Percentiles rank a stretch among this genome's conserved stretches.
phyloP scores from a whole-genome alignment of 306 rosid genomes.

The Lotus japonicus region DNA sequence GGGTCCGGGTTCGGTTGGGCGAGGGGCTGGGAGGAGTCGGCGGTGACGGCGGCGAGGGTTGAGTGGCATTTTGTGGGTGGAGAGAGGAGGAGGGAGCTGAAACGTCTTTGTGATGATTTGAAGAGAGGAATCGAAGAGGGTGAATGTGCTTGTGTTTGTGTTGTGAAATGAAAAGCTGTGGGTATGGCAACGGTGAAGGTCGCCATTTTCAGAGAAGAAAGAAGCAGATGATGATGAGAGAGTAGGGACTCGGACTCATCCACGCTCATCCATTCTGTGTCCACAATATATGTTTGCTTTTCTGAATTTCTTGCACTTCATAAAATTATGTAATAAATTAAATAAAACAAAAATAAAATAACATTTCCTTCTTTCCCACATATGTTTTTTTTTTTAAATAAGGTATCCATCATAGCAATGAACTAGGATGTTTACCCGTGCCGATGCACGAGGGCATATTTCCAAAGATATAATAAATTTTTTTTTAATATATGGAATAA shows the following conservation, averaged over 20 bases:
- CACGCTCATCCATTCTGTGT: not conserved
- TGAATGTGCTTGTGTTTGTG: not conserved
- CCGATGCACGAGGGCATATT: no score
- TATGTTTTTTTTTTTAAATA: no score
- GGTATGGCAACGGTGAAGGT: constrained; percentile 13
- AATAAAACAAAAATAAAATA: no score
- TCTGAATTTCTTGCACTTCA: no score
- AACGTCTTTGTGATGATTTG: constrained; percentile 24
- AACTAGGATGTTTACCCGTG: no score
- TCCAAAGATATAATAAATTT: no score
- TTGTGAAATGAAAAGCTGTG: not conserved
- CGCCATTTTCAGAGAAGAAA: constrained; percentile 46
- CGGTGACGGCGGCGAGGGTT: constrained; percentile 44
- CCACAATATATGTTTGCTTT: not conserved
- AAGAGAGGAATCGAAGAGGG: constrained; percentile 28
- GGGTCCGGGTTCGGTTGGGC: not conserved
- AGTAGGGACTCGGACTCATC: not conserved
- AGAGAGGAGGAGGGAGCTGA: constrained; percentile 13
- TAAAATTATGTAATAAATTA: no score
- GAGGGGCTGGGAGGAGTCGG: constrained; percentile 37
- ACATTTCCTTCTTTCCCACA: no score
- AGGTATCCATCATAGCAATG: no score
- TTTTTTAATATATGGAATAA: no score
- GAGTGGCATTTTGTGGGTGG: constrained; percentile 28
- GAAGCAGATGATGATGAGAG: not conserved